Conservation (phyloP, 2,329 filamentous ascomycete genomes). For the Aureobasidium vineae region DNA sequence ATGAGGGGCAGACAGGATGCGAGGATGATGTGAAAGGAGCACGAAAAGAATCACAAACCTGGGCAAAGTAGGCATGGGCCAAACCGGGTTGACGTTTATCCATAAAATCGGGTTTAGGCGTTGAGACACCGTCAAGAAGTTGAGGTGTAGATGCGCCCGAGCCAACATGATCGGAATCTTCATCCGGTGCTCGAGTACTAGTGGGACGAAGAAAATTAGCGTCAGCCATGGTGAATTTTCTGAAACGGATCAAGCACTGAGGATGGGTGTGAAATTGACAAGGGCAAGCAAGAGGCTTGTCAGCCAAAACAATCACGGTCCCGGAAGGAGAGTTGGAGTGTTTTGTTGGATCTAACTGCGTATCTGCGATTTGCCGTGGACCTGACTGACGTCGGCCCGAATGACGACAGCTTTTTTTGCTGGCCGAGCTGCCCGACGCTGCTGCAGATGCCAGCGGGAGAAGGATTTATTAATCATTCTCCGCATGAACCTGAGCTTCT, state of each 20-base stretch:
- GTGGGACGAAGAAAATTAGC: conserved; percentile 41
- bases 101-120: conserved; percentile 86
- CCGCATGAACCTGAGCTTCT: conserved; percentile 10
- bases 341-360: conserved; percentile 17
- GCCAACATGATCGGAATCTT: conserved; percentile 72
- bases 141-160: conserved; percentile 73
- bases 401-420: conserved; percentile 25
- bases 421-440: conserved; percentile 6
- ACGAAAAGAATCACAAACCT: conserved; percentile 89
- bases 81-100: conserved; percentile 96
- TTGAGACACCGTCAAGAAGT: conserved; percentile 72
- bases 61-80: conserved; percentile 91
- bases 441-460: conserved; percentile 16
- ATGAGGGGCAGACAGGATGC: conserved; percentile 29
- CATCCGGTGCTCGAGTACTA: conserved; percentile 58
- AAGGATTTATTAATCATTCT: conserved; percentile 8
- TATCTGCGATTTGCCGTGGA: conserved; percentile 15
- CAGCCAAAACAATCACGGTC: conserved; percentile 1
- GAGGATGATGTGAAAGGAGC: conserved; percentile 21
- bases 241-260: conserved; percentile 27
- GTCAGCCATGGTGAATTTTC: conserved; percentile 35
- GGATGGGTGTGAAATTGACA: conserved; percentile 7
- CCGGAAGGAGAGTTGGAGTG: neutral
- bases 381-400: conserved; percentile 6
- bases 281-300: conserved; percentile 1